These are phyloP conservation scores for Exophiala calicioides DNA, from an alignment of 2,329 filamentous ascomycete species.

Conservation along the genomic window DNA sequence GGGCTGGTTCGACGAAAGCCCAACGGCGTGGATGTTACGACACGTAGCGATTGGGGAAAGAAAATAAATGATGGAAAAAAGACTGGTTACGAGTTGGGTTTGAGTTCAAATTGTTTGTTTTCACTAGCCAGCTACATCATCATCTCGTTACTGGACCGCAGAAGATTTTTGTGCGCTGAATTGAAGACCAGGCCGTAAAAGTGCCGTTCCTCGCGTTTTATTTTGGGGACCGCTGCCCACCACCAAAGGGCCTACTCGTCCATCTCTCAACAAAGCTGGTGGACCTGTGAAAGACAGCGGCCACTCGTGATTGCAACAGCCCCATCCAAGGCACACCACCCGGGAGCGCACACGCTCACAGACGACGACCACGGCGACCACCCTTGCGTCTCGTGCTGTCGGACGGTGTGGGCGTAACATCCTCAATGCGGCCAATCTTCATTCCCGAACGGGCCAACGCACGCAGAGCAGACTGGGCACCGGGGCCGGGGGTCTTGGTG, in stretches of 20 bases:
- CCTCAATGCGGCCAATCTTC: slow-evolving; percentile 99
- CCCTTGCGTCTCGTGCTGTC: slow-evolving; percentile 99
- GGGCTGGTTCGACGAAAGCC: no score
- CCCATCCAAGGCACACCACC: no score
- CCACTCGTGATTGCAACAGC: no score
- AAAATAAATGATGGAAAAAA: no score
- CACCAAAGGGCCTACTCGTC: no score
- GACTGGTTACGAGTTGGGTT: background rate
- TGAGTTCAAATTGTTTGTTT: no score
- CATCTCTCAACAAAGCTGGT: no score
- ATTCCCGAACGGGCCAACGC: slow-evolving; percentile 98
- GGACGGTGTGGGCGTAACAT: slow-evolving; percentile 98
- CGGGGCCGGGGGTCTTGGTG: slow-evolving; percentile 99
- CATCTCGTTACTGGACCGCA: slow-evolving; percentile 5
- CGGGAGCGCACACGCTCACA: slow-evolving; percentile 68
- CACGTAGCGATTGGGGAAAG: no score
- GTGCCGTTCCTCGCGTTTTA: slow-evolving; percentile 57
- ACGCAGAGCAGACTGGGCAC: slow-evolving; percentile 98
- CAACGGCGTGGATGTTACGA: background rate
- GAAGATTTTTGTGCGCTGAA: slow-evolving; percentile 8
- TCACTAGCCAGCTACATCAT: slow-evolving; percentile 7
- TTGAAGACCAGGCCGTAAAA: slow-evolving; percentile 52
- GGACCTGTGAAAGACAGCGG: no score
- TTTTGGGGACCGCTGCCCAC: slow-evolving; percentile 37
- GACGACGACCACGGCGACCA: slow-evolving; percentile 99